phyloP scores from a whole-genome alignment of 768 basidiomycete species.

The Boletus pseudo-olivaceus region DNA sequence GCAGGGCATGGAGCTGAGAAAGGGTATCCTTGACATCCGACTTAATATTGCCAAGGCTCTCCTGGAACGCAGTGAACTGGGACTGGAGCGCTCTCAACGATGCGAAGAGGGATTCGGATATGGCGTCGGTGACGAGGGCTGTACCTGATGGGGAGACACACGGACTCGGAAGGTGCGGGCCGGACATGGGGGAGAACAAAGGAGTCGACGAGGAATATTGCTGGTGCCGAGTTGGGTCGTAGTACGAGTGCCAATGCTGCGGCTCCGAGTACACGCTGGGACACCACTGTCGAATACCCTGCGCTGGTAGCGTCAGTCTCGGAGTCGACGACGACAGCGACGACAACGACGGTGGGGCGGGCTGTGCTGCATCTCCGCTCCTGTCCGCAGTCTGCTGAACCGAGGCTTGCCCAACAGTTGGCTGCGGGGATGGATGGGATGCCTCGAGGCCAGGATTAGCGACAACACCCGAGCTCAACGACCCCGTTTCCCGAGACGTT shows the following conservation, averaged over 20 bases:
- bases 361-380: not conserved
- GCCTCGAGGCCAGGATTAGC: not conserved
- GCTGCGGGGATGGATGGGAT: not conserved
- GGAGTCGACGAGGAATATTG: not conserved
- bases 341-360: not conserved
- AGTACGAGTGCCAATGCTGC: not conserved
- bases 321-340: not conserved
- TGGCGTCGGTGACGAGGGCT: not conserved
- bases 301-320: not conserved
- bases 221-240: not conserved
- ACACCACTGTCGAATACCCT: not conserved
- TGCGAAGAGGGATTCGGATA: not conserved
- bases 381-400: not conserved
- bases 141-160: not conserved
- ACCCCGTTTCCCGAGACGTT: not conserved
- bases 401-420: not conserved
- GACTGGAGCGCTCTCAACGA: constrained; percentile 8
- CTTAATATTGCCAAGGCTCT: constrained; percentile 2
- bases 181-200: not conserved
- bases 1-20: constrained; percentile 12
- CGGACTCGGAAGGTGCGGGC: not conserved
- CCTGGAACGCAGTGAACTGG: constrained; percentile 16
- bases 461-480: not conserved
- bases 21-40: constrained; percentile 16
- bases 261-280: not conserved